These are phyloP conservation scores for Prunus kanzakura DNA, from an alignment of 306 rosid species.

Conservation along the genomic window DNA sequence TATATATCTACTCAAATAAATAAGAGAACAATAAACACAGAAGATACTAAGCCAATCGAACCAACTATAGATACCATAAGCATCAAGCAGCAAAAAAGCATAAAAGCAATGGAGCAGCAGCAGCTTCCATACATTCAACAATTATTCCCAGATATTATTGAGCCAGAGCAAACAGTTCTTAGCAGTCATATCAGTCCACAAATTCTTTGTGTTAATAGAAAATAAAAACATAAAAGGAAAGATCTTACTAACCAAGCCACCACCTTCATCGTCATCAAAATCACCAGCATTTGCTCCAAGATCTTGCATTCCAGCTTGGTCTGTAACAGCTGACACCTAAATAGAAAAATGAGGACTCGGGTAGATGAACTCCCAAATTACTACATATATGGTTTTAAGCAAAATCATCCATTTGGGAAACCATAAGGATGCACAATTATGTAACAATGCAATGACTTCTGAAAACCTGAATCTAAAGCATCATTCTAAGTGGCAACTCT, in stretches of 20 bases:
- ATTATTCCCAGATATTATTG: too few species aligned
- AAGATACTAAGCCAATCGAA: background rate
- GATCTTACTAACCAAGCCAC: conserved; percentile 67
- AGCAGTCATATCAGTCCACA: background rate
- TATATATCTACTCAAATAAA: too few species aligned
- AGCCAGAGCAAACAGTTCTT: too few species aligned
- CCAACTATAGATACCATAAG: background rate
- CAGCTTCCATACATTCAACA: too few species aligned
- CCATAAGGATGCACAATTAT: background rate
- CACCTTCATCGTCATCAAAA: conserved; percentile 91
- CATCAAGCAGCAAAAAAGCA: too few species aligned
- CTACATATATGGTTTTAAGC: background rate
- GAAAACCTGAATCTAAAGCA: background rate
- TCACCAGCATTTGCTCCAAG: conserved; percentile 78
- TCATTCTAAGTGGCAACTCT: background rate
- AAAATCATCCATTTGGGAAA: background rate
- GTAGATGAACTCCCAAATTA: background rate
- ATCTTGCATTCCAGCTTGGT: conserved; percentile 79
- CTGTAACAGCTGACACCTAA: conserved; percentile 88
- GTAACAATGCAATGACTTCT: background rate
- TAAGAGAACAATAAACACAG: background rate
- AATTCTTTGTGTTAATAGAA: background rate
- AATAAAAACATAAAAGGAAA: conserved; percentile 6
- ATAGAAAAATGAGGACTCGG: conserved; percentile 1
- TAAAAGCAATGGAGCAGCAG: too few species aligned